Conservation (phyloP, 352 stramenopile genomes). For the Albugo laibachii region DNA sequence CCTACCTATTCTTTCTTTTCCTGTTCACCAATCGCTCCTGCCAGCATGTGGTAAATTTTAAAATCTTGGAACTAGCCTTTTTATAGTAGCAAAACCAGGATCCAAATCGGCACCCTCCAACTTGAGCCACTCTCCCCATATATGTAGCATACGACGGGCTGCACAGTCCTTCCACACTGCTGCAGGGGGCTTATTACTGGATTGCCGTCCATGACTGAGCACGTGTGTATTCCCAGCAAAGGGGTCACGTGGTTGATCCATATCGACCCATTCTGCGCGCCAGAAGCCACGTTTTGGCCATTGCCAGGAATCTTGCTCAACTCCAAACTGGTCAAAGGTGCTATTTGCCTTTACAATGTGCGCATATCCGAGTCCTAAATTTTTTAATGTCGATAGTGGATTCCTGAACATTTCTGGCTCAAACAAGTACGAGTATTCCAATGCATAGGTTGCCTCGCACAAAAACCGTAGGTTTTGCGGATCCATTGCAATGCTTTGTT, state of each 20-base stretch:
- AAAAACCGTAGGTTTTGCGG: constrained; percentile 43
- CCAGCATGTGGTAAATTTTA: too few species aligned
- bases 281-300: constrained; percentile 1
- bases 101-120: too few species aligned
- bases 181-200: too few species aligned
- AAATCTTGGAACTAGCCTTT: too few species aligned
- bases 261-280: not conserved
- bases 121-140: too few species aligned
- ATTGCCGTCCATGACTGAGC: too few species aligned
- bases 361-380: constrained; percentile 85
- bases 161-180: too few species aligned
- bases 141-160: too few species aligned
- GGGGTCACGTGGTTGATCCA: not conserved
- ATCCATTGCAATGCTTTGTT: constrained; percentile 57
- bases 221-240: not conserved
- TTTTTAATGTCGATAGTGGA: constrained; percentile 68
- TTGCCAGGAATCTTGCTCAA: constrained; percentile 1
- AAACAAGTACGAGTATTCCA: constrained; percentile 43
- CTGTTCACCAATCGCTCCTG: too few species aligned
- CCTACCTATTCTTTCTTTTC: too few species aligned
- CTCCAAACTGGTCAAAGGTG: not conserved
- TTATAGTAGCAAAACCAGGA: too few species aligned
- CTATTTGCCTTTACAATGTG: constrained; percentile 78
- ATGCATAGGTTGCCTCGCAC: constrained; percentile 45
- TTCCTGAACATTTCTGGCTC: constrained; percentile 41